phyloP scores from a whole-genome alignment of 2,329 filamentous ascomycete genomes.

The Lachnellula occidentalis region DNA sequence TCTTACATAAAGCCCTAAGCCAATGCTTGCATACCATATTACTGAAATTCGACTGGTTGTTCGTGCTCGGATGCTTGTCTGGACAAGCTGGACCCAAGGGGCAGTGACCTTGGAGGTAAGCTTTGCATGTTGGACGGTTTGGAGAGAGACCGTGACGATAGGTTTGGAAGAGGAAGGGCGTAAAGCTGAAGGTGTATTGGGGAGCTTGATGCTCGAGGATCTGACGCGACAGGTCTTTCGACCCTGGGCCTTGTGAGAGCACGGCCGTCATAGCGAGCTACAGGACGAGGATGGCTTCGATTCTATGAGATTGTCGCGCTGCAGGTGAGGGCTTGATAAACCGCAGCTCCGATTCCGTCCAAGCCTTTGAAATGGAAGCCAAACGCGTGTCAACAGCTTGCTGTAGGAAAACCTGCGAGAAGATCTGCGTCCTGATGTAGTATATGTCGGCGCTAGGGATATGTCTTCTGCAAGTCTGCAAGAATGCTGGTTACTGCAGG shows the following conservation, averaged over 20 bases:
- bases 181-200: conserved; percentile 73
- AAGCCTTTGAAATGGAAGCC: not conserved
- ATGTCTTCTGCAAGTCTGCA: not conserved
- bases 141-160: conserved; percentile 80
- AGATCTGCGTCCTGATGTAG: not conserved
- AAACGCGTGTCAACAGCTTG: not conserved
- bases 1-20: conserved; percentile 95
- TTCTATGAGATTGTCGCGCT: not conserved
- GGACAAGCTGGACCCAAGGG: conserved; percentile 78
- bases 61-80: conserved; percentile 63
- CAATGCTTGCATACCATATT: conserved; percentile 98
- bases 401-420: not conserved
- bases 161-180: conserved; percentile 74
- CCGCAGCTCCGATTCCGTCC: not conserved
- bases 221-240: conserved; percentile 28
- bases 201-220: conserved; percentile 54
- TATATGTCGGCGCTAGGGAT: not conserved
- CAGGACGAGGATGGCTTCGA: not conserved
- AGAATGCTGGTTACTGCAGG: not conserved
- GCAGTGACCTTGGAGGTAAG: conserved; percentile 81
- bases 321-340: not conserved
- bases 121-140: conserved; percentile 75
- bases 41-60: conserved; percentile 52
- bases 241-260: conserved; percentile 22
- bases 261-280: conserved; percentile 17